Evolutionary conservation across 805 yeast species (phyloP).

Genomic region (Candida khao-thaluensis): DNA sequence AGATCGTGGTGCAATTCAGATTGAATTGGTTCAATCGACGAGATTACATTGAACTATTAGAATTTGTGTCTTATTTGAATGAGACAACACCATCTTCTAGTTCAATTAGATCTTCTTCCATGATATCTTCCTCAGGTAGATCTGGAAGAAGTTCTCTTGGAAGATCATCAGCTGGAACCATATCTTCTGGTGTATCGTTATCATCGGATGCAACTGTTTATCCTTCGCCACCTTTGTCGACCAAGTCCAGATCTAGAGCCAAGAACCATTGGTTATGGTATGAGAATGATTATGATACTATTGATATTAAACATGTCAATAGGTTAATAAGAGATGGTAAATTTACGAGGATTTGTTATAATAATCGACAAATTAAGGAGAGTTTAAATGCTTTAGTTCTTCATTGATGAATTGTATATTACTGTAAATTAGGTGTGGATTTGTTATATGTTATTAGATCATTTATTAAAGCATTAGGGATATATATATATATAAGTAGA

Average conservation of each 20-base stretch:
- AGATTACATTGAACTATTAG: constrained; percentile 9
- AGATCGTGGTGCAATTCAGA: constrained; percentile 13
- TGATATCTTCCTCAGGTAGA: not conserved
- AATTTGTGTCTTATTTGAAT: constrained; percentile 10
- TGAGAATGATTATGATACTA: constrained; percentile 26
- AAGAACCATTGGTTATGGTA: constrained; percentile 29
- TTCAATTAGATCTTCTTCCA: constrained; percentile 4
- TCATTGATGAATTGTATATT: not conserved
- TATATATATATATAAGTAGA: no score
- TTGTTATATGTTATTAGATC: no score
- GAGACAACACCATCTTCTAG: not conserved
- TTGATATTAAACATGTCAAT: constrained; percentile 22
- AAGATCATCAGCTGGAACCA: not conserved
- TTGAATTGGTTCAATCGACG: constrained; percentile 15
- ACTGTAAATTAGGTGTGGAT: constrained; percentile 1
- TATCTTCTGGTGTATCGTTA: not conserved
- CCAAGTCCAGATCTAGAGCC: not conserved
- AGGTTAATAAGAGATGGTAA: constrained; percentile 15
- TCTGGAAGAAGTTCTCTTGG: no score
- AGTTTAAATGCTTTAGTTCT: constrained; percentile 14
- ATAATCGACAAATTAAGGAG: constrained; percentile 17
- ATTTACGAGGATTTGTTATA: constrained; percentile 24
- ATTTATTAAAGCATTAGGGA: no score
- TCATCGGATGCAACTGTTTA: not conserved
- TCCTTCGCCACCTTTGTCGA: constrained; percentile 8